Evolutionary conservation across 192 early-diverging fungal species (phyloP).

Genomic region (Podochytrium sp.): DNA sequence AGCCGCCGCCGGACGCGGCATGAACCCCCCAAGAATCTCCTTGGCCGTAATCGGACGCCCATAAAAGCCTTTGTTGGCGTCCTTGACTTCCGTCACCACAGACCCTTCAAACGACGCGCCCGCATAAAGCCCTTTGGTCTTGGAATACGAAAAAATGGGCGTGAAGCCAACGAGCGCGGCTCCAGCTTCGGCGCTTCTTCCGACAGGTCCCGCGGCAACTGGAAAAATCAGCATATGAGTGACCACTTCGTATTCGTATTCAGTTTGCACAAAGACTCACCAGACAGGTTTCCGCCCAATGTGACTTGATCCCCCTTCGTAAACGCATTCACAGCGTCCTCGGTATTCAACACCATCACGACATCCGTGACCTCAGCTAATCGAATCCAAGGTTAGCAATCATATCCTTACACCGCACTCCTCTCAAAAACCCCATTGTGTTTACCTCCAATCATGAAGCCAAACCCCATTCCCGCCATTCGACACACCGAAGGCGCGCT

Average conservation of each 20-base stretch:
- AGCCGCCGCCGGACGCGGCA: background rate
- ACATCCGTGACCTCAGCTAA: slow-evolving; percentile 83
- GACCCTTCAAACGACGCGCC: slow-evolving; percentile 89
- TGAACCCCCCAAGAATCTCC: background rate
- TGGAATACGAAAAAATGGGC: slow-evolving; percentile 91
- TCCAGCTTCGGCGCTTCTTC: slow-evolving; percentile 65
- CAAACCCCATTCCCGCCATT: slow-evolving; percentile 79
- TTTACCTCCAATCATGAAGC: slow-evolving; percentile 79
- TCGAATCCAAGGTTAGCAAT: slow-evolving; percentile 61
- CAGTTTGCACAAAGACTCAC: background rate
- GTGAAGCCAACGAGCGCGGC: slow-evolving; percentile 57
- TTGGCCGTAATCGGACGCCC: slow-evolving; percentile 34
- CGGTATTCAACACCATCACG: slow-evolving; percentile 86
- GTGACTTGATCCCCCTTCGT: slow-evolving; percentile 73
- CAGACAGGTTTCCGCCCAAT: background rate
- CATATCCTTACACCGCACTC: slow-evolving; percentile 74
- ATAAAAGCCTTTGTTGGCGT: slow-evolving; percentile 85
- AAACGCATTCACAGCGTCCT: slow-evolving; percentile 84
- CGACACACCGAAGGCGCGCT: slow-evolving; percentile 84
- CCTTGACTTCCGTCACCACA: slow-evolving; percentile 78
- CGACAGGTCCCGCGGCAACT: slow-evolving; percentile 36
- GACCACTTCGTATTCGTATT: no score
- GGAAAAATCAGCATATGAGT: slow-evolving; percentile 37
- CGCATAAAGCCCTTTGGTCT: slow-evolving; percentile 89
- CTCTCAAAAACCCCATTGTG: background rate